A percentile compares a stretch with the other conserved stretches of the same genome.
Conservation (phyloP, 352 stramenopile genomes). For the Globisporangium iwayamae region DNA sequence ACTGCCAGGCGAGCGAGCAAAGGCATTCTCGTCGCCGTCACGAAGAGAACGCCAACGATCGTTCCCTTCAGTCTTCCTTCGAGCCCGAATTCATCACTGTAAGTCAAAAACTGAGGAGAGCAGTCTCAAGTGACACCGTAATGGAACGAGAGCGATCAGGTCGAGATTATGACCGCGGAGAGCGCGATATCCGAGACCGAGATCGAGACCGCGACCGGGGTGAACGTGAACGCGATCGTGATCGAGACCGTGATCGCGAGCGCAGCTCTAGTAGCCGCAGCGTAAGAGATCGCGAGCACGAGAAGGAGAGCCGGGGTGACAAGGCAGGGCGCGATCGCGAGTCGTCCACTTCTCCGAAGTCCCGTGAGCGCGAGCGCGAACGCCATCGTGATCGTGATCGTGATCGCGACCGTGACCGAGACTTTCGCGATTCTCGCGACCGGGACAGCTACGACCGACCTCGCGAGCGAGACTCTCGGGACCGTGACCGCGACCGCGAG, state of each 20-base stretch:
- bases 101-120: neutral
- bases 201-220: slow-evolving; percentile 7
- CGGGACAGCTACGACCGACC: slow-evolving; percentile 17
- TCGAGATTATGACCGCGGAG: slow-evolving; percentile 22
- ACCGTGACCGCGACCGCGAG: slow-evolving; percentile 17
- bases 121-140: slow-evolving; percentile 2
- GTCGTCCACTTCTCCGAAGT: slow-evolving; percentile 12
- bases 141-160: slow-evolving; percentile 26
- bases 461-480: slow-evolving; percentile 15
- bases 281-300: slow-evolving; percentile 8
- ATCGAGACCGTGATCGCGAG: slow-evolving; percentile 10
- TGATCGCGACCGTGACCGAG: slow-evolving; percentile 23
- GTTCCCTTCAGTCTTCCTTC: neutral
- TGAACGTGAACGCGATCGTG: slow-evolving; percentile 15
- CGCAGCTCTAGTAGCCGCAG: slow-evolving; percentile 1
- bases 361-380: slow-evolving; percentile 28
- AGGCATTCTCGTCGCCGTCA: neutral
- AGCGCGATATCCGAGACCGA: neutral
- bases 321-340: slow-evolving; percentile 26
- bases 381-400: slow-evolving; percentile 19
- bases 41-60: neutral
- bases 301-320: slow-evolving; percentile 16
- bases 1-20: neutral
- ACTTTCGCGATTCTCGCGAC: slow-evolving; percentile 27
- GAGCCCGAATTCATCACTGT: neutral